These are phyloP conservation scores for Euphorbia celastroides DNA, from an alignment of 441 rosid species.

Conservation along the genomic window DNA sequence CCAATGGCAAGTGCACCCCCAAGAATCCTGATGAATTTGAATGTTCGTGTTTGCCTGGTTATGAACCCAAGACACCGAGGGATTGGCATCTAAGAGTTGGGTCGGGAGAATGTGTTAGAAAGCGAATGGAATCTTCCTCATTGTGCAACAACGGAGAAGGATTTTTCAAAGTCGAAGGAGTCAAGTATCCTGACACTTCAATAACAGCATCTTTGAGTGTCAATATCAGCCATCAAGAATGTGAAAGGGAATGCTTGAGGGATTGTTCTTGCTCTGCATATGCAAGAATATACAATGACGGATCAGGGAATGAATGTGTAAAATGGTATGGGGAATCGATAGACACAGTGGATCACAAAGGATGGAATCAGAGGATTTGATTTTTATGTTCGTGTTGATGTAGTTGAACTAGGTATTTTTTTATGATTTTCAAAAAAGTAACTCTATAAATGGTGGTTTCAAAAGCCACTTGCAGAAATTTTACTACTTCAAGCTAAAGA, in stretches of 20 bases:
- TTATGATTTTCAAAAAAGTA: background rate
- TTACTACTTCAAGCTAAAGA: background rate
- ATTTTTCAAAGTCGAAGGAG: conserved; percentile 15
- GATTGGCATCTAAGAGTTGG: conserved; percentile 13
- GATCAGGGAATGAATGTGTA: conserved; percentile 14
- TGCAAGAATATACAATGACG: background rate
- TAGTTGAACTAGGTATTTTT: conserved; percentile 17
- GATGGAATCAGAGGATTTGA: conserved; percentile 7
- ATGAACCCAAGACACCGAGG: conserved; percentile 11
- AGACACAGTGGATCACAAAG: conserved; percentile 1
- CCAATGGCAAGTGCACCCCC: conserved; percentile 18
- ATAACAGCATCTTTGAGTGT: conserved; percentile 3
- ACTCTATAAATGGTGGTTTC: background rate
- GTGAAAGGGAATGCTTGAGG: conserved; percentile 18
- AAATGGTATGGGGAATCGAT: conserved; percentile 23
- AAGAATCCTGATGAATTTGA: background rate
- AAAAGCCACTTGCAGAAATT: background rate
- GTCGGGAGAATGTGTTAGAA: conserved; percentile 23
- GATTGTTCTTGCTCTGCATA: conserved; percentile 27
- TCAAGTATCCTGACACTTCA: conserved; percentile 4
- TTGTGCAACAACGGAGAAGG: conserved; percentile 20
- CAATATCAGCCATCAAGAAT: background rate
- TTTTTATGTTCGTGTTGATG: conserved; percentile 21
- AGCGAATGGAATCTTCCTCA: conserved; percentile 3
- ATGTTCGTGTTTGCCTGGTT: conserved; percentile 17